Base-by-base conservation (phyloP, 1,284 basidiomycete genomes). In the Laetiporus sulphureus region DNA sequence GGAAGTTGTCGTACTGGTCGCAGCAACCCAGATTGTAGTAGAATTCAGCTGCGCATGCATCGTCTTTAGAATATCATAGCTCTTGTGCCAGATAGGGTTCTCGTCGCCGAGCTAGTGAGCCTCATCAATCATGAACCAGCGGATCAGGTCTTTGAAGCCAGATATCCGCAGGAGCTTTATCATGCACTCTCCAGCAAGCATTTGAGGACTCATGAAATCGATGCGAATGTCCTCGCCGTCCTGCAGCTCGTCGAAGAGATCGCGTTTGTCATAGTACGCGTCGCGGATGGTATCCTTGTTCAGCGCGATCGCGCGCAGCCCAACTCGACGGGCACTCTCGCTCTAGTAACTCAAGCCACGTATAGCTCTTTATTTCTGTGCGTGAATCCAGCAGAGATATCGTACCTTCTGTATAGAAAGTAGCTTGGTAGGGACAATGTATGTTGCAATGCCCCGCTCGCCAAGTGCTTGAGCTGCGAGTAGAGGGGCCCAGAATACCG, bases 11-110 rank as follows among this genome's bases (percentile, higher is more conserved):
- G 48, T 49, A 0, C 47, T 53, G 2, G 52, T 54, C 4, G 42
- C 41, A 11, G 40, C 53, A 13, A 40, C 49, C 52, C 52, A 57
- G 15, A 50, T 36, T 7, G 52, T 53, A 3, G 18, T 13, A 1
- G 43, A 43, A 6, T n/a, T 24, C 7, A 57, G 54, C 3, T 41
- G 40, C 20, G 41, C 32, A 7, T 52, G 50, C 43, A 56, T 35
- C 18, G 2, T 13, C 3, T 32, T 32, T 10, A 46, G 6, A 5
- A 6, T 7, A 18, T 11, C 8, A 15, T 32, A 32, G 15, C 10
- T 6, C 10, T 11, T 15, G 6, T 11, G 10, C 32, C 32, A 32
- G 7, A 13, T 8, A 6, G 15, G 10, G 16, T 15, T 18, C 15
- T 11, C 16, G 10, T 11, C 15, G 32, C 7, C 12, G 7, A 32